Evolutionary conservation across 1,284 basidiomycete species (phyloP).

Genomic region (Boletus smithii): DNA sequence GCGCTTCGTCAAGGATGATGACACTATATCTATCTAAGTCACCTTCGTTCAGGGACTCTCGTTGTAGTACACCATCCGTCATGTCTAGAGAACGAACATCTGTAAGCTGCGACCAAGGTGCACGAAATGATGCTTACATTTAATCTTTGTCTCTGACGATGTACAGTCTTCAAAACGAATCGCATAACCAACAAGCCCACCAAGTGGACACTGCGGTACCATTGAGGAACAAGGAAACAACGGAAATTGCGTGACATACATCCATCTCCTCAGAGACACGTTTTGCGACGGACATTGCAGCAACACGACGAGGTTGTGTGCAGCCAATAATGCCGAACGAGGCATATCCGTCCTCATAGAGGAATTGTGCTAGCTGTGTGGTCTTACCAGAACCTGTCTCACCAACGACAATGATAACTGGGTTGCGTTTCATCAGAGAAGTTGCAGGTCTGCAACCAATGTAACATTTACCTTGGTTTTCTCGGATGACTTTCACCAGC

Average conservation of each 20-base stretch:
- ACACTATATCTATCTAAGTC: conserved; percentile 94
- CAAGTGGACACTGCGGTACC: conserved; percentile 70
- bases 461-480: conserved; percentile 79
- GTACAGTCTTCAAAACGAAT: conserved; percentile 99
- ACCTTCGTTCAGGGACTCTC: conserved; percentile 94
- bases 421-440: not conserved
- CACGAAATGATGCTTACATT: conserved; percentile 58
- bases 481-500: conserved; percentile 83
- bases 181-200: conserved; percentile 88
- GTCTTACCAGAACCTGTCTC: conserved; percentile 97
- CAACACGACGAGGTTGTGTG: conserved; percentile 95
- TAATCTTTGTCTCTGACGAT: conserved; percentile 87
- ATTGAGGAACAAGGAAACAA: conserved; percentile 2
- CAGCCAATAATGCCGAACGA: conserved; percentile 87
- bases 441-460: not conserved
- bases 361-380: conserved; percentile 87
- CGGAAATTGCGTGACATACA: conserved; percentile 39
- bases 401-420: conserved; percentile 90
- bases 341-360: conserved; percentile 96
- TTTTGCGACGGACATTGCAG: conserved; percentile 98
- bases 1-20: conserved; percentile 96
- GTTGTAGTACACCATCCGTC: conserved; percentile 95
- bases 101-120: conserved; percentile 5
- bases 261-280: conserved; percentile 97
- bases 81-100: conserved; percentile 58